phyloP scores from a whole-genome alignment of 768 basidiomycete genomes.

The Filobasidium floriforme region DNA sequence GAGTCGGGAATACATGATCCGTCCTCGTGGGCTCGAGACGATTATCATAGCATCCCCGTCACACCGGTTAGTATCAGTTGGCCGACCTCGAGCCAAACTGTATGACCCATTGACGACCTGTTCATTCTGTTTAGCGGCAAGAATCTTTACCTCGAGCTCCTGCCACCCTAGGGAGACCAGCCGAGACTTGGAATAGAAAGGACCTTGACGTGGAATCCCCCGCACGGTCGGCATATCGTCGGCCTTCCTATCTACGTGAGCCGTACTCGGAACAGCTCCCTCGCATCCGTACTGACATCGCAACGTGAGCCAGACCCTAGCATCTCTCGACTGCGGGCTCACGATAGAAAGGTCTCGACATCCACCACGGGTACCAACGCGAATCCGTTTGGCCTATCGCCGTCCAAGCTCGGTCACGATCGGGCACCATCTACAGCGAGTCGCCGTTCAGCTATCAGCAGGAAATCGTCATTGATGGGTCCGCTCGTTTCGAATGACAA shows the following conservation, averaged over 20 bases:
- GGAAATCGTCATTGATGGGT: constrained; percentile 13
- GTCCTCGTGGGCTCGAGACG: too few species aligned
- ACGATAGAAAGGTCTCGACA: constrained; percentile 27
- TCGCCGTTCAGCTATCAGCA: constrained; percentile 3
- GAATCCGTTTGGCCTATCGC: constrained; percentile 22
- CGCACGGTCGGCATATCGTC: constrained; percentile 18
- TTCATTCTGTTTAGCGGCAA: too few species aligned
- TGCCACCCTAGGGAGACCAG: too few species aligned
- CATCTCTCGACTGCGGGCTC: constrained; percentile 44
- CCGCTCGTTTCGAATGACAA: neutral
- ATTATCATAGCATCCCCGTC: too few species aligned
- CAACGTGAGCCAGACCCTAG: constrained; percentile 25
- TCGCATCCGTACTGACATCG: too few species aligned
- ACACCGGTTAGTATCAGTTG: too few species aligned
- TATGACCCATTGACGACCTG: too few species aligned
- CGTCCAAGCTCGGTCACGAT: constrained; percentile 27
- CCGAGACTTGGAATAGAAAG: too few species aligned
- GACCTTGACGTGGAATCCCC: constrained; percentile 12
- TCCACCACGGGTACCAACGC: neutral
- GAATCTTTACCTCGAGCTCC: too few species aligned
- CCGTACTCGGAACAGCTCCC: neutral
- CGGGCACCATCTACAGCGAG: neutral
- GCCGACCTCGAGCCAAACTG: too few species aligned
- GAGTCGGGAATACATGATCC: too few species aligned
- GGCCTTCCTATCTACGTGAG: constrained; percentile 27